Conservation (phyloP, 768 basidiomycete genomes). For the Suillus hirtellus region DNA sequence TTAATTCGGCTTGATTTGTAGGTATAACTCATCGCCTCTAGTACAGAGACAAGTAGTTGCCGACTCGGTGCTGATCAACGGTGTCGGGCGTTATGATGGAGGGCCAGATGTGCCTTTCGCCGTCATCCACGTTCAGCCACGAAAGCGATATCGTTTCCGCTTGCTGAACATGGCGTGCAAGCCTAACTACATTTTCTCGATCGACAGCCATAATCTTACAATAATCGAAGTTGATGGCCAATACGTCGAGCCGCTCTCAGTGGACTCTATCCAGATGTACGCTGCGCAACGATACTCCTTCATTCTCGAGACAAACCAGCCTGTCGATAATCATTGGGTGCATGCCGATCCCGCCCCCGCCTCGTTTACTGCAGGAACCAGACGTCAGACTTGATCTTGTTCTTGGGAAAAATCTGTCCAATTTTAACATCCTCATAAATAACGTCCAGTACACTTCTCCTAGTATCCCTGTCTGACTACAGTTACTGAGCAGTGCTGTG, state of each 20-base stretch:
- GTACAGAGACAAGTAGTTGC: not conserved
- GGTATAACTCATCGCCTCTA: not conserved
- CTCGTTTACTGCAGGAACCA: constrained; percentile 11
- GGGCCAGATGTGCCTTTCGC: constrained; percentile 36
- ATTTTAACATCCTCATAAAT: no score
- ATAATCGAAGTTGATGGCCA: constrained; percentile 50
- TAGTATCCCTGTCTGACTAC: no score
- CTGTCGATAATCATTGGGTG: constrained; percentile 45
- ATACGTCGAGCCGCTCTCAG: constrained; percentile 35
- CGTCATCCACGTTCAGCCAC: constrained; percentile 35
- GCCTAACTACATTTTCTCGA: constrained; percentile 42
- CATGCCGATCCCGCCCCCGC: constrained; percentile 32
- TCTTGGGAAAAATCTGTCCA: constrained; percentile 18
- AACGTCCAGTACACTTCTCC: no score
- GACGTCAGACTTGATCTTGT: constrained; percentile 36
- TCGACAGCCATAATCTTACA: constrained; percentile 46
- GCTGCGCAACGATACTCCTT: constrained; percentile 56
- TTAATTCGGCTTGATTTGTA: not conserved
- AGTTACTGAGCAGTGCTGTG: no score
- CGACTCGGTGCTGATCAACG: constrained; percentile 34
- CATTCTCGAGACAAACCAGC: constrained; percentile 38
- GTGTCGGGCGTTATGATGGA: constrained; percentile 36
- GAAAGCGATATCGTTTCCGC: constrained; percentile 40
- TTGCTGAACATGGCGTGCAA: constrained; percentile 47
- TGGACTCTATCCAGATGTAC: constrained; percentile 46